Base-by-base conservation (phyloP, 139 green algal species). In the Chlorella sp. region DNA sequence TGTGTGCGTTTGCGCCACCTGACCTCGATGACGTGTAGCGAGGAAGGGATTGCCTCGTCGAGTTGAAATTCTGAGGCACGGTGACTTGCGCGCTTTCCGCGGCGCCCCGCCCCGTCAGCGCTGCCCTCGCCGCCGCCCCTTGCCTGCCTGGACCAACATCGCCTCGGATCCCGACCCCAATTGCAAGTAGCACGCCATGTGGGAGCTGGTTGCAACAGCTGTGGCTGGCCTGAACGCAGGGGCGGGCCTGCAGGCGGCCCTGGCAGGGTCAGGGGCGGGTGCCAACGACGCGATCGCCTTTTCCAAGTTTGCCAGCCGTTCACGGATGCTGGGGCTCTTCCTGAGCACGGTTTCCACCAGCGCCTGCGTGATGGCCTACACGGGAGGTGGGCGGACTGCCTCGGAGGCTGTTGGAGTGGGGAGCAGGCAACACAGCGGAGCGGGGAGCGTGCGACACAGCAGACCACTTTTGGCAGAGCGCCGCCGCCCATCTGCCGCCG, bases 171-270 rank as follows among this genome's bases (percentile, higher is more conserved):
- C 46, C 46, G 8, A 54, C 8, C 8, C 8, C 46, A 54, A 8
- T 11, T 54, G 46, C 51, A 60, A n/a, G 51, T 24, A 60, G 51
- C 51, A 60, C 46, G 51, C 51, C 51, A 73, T 87, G 75, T 87
- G 75, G 75, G 83, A 87, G 48, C 64, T 87, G 16, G 65, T 87
- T 17, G 83, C 83, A 26, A 87, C 83, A 19, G 83, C 83, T 8
- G 83, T 72, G 16, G 75, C 74, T 1, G 83, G 74, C 9, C 46
- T 87, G 26, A 83, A 87, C n/a, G 75, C 83, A 0, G 83, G 83
- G 0, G 75, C 69, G 17, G 83, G 83, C 8, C 65, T 87, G 46
- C 75, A 87, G 38, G 83, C 83, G 8, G 83, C 83, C 0, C 9
- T 87, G 22, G 83, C 62, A 16, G 75, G 75, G 2, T 38, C n/a